Conservation (phyloP, 2,329 filamentous ascomycete species). For the Fusarium sp. region DNA sequence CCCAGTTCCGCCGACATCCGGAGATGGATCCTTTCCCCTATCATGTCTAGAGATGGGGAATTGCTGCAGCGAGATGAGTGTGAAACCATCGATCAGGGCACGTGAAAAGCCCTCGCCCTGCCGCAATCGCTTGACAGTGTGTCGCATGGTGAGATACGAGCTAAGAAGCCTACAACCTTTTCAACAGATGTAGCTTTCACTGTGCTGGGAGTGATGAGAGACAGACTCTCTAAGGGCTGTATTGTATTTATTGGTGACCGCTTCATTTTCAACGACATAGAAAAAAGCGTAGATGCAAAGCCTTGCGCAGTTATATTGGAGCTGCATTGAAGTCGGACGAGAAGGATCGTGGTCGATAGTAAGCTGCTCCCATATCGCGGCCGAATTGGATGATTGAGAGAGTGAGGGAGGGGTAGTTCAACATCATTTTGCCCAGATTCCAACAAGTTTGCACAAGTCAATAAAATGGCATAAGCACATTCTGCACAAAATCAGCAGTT, state of each 20-base stretch:
- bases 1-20: not conserved
- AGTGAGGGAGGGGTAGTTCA: not conserved
- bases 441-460: not conserved
- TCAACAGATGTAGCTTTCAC: not conserved
- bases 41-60: not conserved
- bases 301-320: fast-evolving
- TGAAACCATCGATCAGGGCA: not conserved
- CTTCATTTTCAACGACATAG: too few species aligned
- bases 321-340: fast-evolving
- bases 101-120: too few species aligned
- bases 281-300: too few species aligned
- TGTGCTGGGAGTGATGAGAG: too few species aligned
- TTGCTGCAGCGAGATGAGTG: not conserved
- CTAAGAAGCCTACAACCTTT: not conserved
- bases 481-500: not conserved
- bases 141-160: too few species aligned
- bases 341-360: not conserved
- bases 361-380: too few species aligned
- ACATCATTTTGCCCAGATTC: not conserved
- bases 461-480: not conserved
- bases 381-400: not conserved
- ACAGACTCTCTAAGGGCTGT: too few species aligned
- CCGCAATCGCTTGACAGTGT: too few species aligned
- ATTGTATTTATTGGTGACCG: not conserved
- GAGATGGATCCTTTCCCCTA: too few species aligned